Evolutionary conservation across 306 rosid genomes (phyloP), one percentile per base, ranked within the genome.

Genomic region (Ziziphus jujuba): DNA sequence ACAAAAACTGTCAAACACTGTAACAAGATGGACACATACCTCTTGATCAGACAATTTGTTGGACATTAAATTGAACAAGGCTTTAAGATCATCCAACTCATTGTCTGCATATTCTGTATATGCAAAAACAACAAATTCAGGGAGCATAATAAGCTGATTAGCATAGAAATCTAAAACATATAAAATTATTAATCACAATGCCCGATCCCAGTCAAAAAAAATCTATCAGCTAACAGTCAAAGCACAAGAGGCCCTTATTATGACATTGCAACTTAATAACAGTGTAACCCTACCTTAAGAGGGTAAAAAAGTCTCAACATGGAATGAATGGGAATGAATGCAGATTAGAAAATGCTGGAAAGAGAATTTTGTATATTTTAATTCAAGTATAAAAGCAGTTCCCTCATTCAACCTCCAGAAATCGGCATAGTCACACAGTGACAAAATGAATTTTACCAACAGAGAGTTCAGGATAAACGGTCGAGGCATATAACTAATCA

Each of bases 81-180:
- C 77, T 66, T 82, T 82, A 55, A 90, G 85, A 85, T 84, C 96
- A 16, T 56, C 82, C 82, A 90, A 76, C 35, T 95, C 97, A 60
- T 65, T 63, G 50, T 84, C 80, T 36, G 80, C 44, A 12, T 78
- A 66, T 38, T 80, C 97, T 90, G 88, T 66, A 74, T 17, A 66
- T 34, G 19, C 56, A 57, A 28, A 71, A 44, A 63, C 19, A 11
- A 33, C 51, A 38, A 36, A 33, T 24, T 16, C 69, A 69, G 52
- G 61, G 71, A 77, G 51, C 67, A 38, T 11, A 53, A 31, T 62
- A 38, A 43, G 65, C 62, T 9, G 15, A 15, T 17, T 33, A 22
- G 25, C 7, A 10, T 17, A 5, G 21, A 49, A 35, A 56, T 62
- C 61, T 50, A 33, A 50, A 23, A 6, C 13, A 23, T 24, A 70